phyloP scores from a whole-genome alignment of 257 asterid genomes.

The Salvia splendens region DNA sequence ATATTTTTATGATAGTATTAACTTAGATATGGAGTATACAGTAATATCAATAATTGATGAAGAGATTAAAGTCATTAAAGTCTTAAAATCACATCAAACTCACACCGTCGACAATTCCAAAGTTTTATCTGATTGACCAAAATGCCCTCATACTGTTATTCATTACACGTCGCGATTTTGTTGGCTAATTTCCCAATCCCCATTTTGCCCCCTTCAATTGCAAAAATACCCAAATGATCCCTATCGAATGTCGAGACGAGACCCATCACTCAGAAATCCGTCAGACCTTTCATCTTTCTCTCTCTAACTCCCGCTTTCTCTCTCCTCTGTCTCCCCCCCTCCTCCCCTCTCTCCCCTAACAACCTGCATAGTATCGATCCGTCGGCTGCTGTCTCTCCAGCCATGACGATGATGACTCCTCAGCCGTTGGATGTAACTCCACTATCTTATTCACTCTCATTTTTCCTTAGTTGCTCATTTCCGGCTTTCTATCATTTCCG shows the following conservation, averaged over 20 bases:
- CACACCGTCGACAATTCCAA: not conserved
- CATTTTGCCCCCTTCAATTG: constrained; percentile 37
- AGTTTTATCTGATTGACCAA: not conserved
- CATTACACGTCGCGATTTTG: constrained; percentile 1
- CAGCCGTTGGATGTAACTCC: constrained; percentile 82
- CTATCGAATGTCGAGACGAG: constrained; percentile 16
- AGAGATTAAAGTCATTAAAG: not conserved
- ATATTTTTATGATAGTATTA: no score
- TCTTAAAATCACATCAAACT: not conserved
- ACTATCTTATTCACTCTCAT: constrained; percentile 27
- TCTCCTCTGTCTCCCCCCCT: constrained; percentile 14
- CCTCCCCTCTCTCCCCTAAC: constrained; percentile 28
- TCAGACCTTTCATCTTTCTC: constrained; percentile 12
- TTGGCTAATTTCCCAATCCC: constrained; percentile 24
- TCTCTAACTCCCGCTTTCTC: constrained; percentile 23
- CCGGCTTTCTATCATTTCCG: not conserved
- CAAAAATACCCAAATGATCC: constrained; percentile 45
- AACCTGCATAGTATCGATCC: constrained; percentile 60
- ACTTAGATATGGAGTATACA: no score
- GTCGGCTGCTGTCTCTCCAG: constrained; percentile 41
- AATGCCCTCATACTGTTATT: constrained; percentile 6
- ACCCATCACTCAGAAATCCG: constrained; percentile 30
- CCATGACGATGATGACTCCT: constrained; percentile 86
- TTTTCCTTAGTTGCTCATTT: constrained; percentile 12
- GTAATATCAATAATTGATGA: no score